phyloP scores from a whole-genome alignment of 345 rosid species.

The Citropsis articulata region DNA sequence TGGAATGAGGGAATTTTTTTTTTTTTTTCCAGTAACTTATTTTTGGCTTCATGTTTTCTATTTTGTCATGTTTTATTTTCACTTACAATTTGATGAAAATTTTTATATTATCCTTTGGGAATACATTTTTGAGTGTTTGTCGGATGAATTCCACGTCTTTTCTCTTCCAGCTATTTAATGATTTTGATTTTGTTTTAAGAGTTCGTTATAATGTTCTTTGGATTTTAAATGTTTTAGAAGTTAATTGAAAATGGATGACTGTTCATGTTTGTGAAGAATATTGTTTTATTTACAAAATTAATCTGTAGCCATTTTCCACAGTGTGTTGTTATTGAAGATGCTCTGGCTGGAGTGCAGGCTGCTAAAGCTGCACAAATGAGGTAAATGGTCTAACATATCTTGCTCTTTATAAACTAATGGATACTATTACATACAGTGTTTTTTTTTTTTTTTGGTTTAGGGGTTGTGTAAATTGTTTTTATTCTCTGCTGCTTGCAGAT shows the following conservation, averaged over 20 bases:
- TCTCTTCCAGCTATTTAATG: background rate
- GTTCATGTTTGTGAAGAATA: background rate
- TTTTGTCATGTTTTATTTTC: background rate
- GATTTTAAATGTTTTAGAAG: constrained; percentile 1
- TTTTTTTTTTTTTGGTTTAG: background rate
- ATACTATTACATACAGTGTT: background rate
- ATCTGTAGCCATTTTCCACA: constrained; percentile 27
- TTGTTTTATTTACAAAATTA: background rate
- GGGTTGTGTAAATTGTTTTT: background rate
- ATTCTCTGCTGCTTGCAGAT: constrained; percentile 52
- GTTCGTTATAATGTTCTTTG: background rate
- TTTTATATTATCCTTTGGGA: background rate
- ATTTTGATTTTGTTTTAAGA: background rate
- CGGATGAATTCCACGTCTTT: background rate
- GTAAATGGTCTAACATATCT: constrained; percentile 36
- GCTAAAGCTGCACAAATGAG: constrained; percentile 95
- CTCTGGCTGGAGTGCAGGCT: constrained; percentile 94
- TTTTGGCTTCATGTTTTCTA: background rate
- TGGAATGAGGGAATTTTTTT: background rate
- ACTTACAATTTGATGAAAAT: background rate
- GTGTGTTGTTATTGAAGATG: constrained; percentile 96
- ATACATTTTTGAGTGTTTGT: background rate
- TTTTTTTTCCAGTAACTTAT: background rate
- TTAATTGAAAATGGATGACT: background rate
- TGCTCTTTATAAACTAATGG: background rate